phyloP scores from a whole-genome alignment of 2,329 filamentous ascomycete genomes.

The Fusarium torreyae region DNA sequence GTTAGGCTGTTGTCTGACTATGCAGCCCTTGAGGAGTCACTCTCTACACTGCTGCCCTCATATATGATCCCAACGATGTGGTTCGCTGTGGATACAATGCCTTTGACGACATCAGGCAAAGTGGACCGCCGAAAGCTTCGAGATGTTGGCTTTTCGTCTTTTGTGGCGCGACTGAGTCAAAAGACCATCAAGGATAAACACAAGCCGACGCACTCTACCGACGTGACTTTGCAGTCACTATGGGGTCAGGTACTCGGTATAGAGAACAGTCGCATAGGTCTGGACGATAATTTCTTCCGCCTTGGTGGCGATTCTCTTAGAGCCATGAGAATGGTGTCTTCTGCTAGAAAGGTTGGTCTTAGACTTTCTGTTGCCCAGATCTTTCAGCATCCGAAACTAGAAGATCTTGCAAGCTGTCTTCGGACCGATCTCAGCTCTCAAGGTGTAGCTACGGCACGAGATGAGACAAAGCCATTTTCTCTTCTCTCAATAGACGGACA shows the following conservation, averaged over 20 bases:
- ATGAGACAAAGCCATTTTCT: slow-evolving; percentile 1
- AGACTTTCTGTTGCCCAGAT: slow-evolving; percentile 7
- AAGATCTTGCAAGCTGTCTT: slow-evolving; percentile 7
- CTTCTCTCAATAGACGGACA: neutral
- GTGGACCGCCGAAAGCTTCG: slow-evolving; percentile 13
- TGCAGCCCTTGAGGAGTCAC: neutral
- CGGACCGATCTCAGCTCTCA: neutral
- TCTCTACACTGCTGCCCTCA: neutral
- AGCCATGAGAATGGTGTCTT: slow-evolving; percentile 21
- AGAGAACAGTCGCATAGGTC: slow-evolving; percentile 4
- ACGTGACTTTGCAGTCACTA: slow-evolving; percentile 3
- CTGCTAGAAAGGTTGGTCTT: slow-evolving; percentile 12
- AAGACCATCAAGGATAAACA: neutral
- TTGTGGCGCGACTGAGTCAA: neutral
- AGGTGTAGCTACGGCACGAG: neutral
- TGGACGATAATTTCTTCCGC: slow-evolving; percentile 29
- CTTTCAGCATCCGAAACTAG: slow-evolving; percentile 18
- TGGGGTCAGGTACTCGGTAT: slow-evolving; percentile 14
- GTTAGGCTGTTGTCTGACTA: neutral
- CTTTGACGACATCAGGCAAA: slow-evolving; percentile 16
- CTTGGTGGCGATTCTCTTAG: slow-evolving; percentile 29
- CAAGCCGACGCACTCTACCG: neutral
- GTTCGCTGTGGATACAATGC: slow-evolving; percentile 7
- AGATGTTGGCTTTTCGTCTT: slow-evolving; percentile 3
- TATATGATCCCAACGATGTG: slow-evolving; percentile 24